phyloP scores from a whole-genome alignment of 768 basidiomycete genomes.

The Tricholoma matsutake region DNA sequence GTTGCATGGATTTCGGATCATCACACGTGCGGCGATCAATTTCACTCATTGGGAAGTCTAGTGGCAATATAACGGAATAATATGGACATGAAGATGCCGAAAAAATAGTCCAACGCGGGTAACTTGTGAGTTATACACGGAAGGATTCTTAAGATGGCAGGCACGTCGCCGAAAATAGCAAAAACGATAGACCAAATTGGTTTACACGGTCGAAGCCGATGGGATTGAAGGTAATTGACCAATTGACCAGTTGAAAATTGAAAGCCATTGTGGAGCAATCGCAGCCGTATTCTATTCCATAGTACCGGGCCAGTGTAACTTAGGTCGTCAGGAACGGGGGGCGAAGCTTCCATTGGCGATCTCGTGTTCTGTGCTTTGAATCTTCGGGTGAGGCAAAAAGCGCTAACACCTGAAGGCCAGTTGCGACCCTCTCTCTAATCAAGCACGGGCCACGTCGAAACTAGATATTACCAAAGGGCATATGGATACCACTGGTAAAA shows the following conservation, averaged over 20 bases:
- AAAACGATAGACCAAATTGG: not conserved
- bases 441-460: not conserved
- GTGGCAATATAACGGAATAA: not conserved
- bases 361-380: not conserved
- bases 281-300: too few relatives aligned
- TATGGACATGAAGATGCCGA: not conserved
- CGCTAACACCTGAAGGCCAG: not conserved
- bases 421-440: not conserved
- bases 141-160: not conserved
- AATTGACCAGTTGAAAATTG: not conserved
- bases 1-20: too few relatives aligned
- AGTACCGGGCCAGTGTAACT: not conserved
- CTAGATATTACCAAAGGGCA: not conserved
- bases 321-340: not conserved
- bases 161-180: not conserved
- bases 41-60: not conserved
- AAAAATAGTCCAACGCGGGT: not conserved
- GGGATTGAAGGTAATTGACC: not conserved
- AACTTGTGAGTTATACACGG: too few relatives aligned
- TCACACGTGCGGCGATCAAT: not conserved
- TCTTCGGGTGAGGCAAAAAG: not conserved
- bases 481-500: not conserved
- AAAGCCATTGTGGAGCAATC: not conserved
- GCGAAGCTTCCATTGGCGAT: not conserved
- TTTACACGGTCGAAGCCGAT: not conserved